Conservation (phyloP, 441 rosid species). For the Eruca vesicaria region DNA sequence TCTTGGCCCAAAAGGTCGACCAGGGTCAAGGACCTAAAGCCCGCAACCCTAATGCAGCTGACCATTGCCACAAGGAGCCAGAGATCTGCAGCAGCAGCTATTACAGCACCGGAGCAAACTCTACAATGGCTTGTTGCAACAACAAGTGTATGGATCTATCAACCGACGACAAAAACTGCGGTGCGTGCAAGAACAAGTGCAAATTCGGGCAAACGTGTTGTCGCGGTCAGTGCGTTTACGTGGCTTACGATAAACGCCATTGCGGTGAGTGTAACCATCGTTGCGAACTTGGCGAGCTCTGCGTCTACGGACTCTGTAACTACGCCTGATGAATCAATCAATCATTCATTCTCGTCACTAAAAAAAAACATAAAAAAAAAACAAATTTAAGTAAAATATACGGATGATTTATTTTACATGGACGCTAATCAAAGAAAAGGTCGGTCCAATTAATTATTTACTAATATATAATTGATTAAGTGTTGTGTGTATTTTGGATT, state of each 20-base stretch:
- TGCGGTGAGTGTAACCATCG: constrained; percentile 57
- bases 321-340: constrained; percentile 42
- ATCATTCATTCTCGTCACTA: constrained; percentile 15
- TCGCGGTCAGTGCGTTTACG: constrained; percentile 48
- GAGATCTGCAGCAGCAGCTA: constrained; percentile 37
- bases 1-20: constrained; percentile 39
- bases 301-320: constrained; percentile 59
- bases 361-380: background rate
- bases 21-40: constrained; percentile 23
- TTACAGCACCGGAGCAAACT: constrained; percentile 36
- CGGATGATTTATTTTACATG: constrained; percentile 35
- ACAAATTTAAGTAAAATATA: constrained; percentile 9
- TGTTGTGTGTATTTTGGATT: constrained; percentile 36
- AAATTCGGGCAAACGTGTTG: constrained; percentile 50
- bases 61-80: constrained; percentile 53
- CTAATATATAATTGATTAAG: constrained; percentile 25
- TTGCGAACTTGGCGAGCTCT: constrained; percentile 33
- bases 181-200: constrained; percentile 55
- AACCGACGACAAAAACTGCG: constrained; percentile 50
- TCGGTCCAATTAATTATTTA: constrained; percentile 26
- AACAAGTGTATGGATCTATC: constrained; percentile 58
- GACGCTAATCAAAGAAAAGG: constrained; percentile 19
- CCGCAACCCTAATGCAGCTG: constrained; percentile 64
- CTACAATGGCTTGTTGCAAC: constrained; percentile 53
- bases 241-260: constrained; percentile 53